phyloP scores from a whole-genome alignment of 805 yeast species.

The Myxozyma kluyveri region DNA sequence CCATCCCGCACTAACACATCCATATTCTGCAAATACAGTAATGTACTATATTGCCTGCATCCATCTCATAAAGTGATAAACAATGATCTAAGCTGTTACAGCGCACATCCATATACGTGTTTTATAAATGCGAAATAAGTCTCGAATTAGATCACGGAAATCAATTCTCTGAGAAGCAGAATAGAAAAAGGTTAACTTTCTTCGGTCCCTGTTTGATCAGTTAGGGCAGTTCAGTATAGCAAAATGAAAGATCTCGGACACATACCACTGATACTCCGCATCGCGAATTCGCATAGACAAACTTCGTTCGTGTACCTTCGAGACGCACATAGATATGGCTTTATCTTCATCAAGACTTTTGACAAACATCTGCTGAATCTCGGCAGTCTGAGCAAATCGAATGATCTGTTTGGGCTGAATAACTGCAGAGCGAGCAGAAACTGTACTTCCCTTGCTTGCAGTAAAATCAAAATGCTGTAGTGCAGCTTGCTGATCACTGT shows the following conservation, averaged over 20 bases:
- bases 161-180: constrained; percentile 65
- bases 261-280: constrained; percentile 73
- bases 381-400: constrained; percentile 60
- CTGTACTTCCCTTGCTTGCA: constrained; percentile 15
- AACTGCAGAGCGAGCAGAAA: constrained; percentile 2
- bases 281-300: constrained; percentile 63
- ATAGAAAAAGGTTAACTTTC: constrained; percentile 76
- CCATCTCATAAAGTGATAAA: no score
- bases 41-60: no score
- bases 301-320: constrained; percentile 49
- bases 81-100: constrained; percentile 39
- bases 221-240: not conserved
- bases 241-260: not conserved
- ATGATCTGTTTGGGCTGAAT: constrained; percentile 63
- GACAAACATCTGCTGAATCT: constrained; percentile 54
- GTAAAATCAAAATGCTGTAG: constrained; percentile 40
- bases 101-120: constrained; percentile 90
- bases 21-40: not conserved
- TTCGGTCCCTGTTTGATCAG: constrained; percentile 49
- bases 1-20: no score
- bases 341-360: constrained; percentile 68
- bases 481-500: constrained; percentile 69
- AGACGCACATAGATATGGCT: constrained; percentile 63
- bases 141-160: constrained; percentile 73
- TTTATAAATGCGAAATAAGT: constrained; percentile 69